Base-by-base conservation (phyloP, 257 asterid species). In the Petunia secreta region DNA sequence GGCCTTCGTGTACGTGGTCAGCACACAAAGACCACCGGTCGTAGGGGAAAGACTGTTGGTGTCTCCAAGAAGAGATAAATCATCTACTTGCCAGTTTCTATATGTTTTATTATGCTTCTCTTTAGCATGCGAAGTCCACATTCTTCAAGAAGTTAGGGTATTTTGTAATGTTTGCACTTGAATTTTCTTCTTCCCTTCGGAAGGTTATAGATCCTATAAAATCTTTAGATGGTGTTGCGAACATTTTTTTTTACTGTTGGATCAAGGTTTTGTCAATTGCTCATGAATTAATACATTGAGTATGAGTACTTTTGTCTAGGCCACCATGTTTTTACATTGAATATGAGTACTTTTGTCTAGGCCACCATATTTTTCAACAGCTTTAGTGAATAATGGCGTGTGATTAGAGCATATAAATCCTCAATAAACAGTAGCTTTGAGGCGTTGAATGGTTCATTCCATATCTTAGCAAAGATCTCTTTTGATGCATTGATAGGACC, bases 41-140 rank as follows among this genome's bases (percentile, higher is more conserved):
- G 97, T 15, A 88, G 98, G 84, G 98, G 98, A 71, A 94, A 94
- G 91, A 94, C 98, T 54, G 98, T 94, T 62, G 98, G 98, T 89
- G 98, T 94, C 82, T 94, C 97, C 78, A 94, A 94, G 95, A 94
- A 94, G 92, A 89, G 98, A 86, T 94, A 54, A 86, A 73, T 36
- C 1, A 50, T 50, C 6, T 11, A 71, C 62, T 4, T 69, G 43
- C 43, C n/a, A 9, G 11, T 46, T 25, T 11, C 77, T 25, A 0
- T 13, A 73, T 73, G 62, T 50, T 50, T 50, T 73, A 25, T 0
- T 25, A 36, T 73, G 62, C 62, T 71, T 34, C 63, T 73, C 46
- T 36, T 50, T 73, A 36, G 78, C 36, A 50, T 73, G 60, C 5
- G 14, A 0, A 50, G 40, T 73, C 46, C n/a, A 46, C 25, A 6